A percentile compares a stretch with the other conserved stretches of the same genome.
Conservation (phyloP, 441 rosid genomes). For the Populus tomentosa region DNA sequence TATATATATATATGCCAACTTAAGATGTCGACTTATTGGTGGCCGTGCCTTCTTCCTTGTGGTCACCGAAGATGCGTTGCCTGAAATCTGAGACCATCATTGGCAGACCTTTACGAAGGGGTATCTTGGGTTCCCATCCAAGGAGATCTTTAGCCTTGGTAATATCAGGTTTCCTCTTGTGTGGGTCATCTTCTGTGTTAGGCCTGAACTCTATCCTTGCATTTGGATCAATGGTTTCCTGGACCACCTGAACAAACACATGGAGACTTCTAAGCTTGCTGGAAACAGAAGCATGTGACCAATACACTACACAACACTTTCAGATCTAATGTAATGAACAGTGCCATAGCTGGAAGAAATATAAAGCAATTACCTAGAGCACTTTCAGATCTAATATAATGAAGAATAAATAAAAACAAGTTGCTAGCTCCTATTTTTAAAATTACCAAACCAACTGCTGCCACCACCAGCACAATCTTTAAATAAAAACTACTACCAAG, state of each 20-base stretch:
- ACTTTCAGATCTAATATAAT: too few species aligned
- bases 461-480: too few species aligned
- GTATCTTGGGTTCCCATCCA: conserved; percentile 90
- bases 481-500: too few species aligned
- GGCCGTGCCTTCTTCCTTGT: conserved; percentile 46
- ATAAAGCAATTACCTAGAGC: too few species aligned
- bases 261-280: conserved; percentile 1
- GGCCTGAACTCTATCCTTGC: conserved; percentile 87
- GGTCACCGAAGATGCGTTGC: conserved; percentile 85
- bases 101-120: conserved; percentile 84
- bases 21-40: conserved; percentile 31
- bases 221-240: conserved; percentile 89
- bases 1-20: conserved; percentile 12
- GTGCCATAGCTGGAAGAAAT: too few species aligned
- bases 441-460: too few species aligned
- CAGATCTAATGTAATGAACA: too few species aligned
- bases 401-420: too few species aligned
- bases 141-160: conserved; percentile 76
- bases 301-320: neutral
- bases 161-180: conserved; percentile 97
- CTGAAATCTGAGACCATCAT: conserved; percentile 84
- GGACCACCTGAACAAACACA: conserved; percentile 64
- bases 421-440: too few species aligned
- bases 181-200: conserved; percentile 95
- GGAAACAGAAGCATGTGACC: neutral